These are phyloP conservation scores for Penicillium hesseltinei DNA, from an alignment of 2,329 filamentous ascomycete genomes.

Conservation along the genomic window DNA sequence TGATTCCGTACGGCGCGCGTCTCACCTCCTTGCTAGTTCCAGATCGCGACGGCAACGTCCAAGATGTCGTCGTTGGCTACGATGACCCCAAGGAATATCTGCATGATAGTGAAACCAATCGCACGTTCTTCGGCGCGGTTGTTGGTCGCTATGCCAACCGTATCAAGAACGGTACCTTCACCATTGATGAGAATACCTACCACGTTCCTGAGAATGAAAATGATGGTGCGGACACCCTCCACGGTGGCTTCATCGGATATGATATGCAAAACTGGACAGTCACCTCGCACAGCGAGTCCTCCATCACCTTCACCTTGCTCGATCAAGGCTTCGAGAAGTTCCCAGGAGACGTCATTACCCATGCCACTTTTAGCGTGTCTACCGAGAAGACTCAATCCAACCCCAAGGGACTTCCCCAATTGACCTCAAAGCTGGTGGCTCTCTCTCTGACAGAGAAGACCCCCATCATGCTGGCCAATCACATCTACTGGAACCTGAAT, in stretches of 20 bases:
- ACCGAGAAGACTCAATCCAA: constrained; percentile 37
- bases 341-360: constrained; percentile 48
- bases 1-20: constrained; percentile 50
- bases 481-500: constrained; percentile 54
- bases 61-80: constrained; percentile 53
- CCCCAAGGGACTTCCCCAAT: constrained; percentile 42
- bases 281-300: constrained; percentile 39
- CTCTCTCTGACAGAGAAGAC: constrained; percentile 47
- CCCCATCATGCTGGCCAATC: constrained; percentile 52
- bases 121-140: constrained; percentile 49
- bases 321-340: constrained; percentile 46
- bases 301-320: constrained; percentile 48
- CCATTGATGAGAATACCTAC: constrained; percentile 48
- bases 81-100: constrained; percentile 48
- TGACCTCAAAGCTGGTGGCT: constrained; percentile 47
- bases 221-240: constrained; percentile 51
- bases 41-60: constrained; percentile 48
- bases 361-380: constrained; percentile 47
- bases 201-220: constrained; percentile 54
- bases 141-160: constrained; percentile 56
- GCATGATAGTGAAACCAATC: constrained; percentile 46
- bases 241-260: constrained; percentile 50
- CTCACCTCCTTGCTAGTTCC: constrained; percentile 50
- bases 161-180: constrained; percentile 57
- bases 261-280: constrained; percentile 52